A percentile compares a stretch with the other conserved stretches of the same genome.
Conservation (phyloP, 2,329 filamentous ascomycete species). For the Verticillium alfalfae region DNA sequence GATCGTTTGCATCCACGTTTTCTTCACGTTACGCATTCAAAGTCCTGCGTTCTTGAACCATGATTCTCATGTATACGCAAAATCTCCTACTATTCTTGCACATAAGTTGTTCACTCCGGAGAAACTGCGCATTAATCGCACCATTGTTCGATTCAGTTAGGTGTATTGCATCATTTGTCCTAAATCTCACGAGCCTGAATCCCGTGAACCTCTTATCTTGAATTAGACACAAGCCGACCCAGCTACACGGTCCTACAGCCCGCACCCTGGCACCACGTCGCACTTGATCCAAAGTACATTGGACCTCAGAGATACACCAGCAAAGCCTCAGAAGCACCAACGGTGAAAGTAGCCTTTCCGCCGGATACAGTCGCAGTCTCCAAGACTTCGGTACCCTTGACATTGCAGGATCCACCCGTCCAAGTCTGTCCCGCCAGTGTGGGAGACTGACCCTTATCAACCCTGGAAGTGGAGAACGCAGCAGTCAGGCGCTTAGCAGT, state of each 20-base stretch:
- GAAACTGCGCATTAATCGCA: too few species aligned
- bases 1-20: too few species aligned
- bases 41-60: too few species aligned
- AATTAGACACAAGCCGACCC: background rate
- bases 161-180: too few species aligned
- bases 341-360: slow-evolving; percentile 6
- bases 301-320: slow-evolving; percentile 4
- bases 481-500: slow-evolving; percentile 37
- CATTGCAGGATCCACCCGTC: slow-evolving; percentile 10
- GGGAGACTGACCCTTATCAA: slow-evolving; percentile 11
- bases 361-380: slow-evolving; percentile 5
- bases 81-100: too few species aligned
- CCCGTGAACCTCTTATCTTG: too few species aligned
- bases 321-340: slow-evolving; percentile 7
- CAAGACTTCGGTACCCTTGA: slow-evolving; percentile 5
- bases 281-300: background rate
- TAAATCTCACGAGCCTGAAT: too few species aligned
- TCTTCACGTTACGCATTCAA: too few species aligned
- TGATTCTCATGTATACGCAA: too few species aligned
- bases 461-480: slow-evolving; percentile 9
- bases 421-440: slow-evolving; percentile 13
- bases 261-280: background rate
- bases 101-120: too few species aligned
- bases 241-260: background rate
- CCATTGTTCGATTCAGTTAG: too few species aligned